These are phyloP conservation scores for Aspergillus tanneri DNA, from an alignment of 2,329 filamentous ascomycete species.

Conservation along the genomic window DNA sequence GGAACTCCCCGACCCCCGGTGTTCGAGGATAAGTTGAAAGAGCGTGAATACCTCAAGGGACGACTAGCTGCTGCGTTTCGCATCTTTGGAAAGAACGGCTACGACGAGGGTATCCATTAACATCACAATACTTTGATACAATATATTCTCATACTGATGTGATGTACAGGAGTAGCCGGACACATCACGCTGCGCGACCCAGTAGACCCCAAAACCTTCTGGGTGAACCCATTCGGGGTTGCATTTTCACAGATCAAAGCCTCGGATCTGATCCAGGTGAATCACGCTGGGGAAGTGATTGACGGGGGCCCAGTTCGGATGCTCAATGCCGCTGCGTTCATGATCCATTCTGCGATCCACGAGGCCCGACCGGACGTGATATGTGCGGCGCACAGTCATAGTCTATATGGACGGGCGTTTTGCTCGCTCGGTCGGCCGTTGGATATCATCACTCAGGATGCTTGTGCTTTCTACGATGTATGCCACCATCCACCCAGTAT, in stretches of 20 bases:
- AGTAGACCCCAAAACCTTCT: slow-evolving; percentile 59
- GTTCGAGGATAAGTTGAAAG: slow-evolving; percentile 45
- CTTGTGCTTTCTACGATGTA: slow-evolving; percentile 47
- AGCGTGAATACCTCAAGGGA: slow-evolving; percentile 56
- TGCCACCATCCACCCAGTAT: slow-evolving; percentile 1
- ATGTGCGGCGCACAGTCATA: slow-evolving; percentile 57
- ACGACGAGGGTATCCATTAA: slow-evolving; percentile 46
- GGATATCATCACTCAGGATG: slow-evolving; percentile 49
- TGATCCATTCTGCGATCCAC: slow-evolving; percentile 57
- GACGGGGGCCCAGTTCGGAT: slow-evolving; percentile 56
- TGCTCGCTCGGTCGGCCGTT: slow-evolving; percentile 43
- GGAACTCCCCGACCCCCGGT: slow-evolving; percentile 35
- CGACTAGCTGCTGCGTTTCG: slow-evolving; percentile 57
- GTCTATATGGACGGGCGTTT: slow-evolving; percentile 50
- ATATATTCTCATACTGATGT: neutral
- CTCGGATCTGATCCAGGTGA: slow-evolving; percentile 67
- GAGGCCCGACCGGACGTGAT: slow-evolving; percentile 55
- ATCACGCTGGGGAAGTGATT: slow-evolving; percentile 61
- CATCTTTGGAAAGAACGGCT: slow-evolving; percentile 58
- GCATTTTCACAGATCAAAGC: slow-evolving; percentile 62
- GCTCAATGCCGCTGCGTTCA: slow-evolving; percentile 52
- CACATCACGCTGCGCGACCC: slow-evolving; percentile 64
- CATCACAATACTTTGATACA: neutral
- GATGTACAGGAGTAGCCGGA: slow-evolving; percentile 55
- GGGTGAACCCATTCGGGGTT: slow-evolving; percentile 67